Conservation (phyloP, 2,329 filamentous ascomycete species). For the Xylaria sp. region DNA sequence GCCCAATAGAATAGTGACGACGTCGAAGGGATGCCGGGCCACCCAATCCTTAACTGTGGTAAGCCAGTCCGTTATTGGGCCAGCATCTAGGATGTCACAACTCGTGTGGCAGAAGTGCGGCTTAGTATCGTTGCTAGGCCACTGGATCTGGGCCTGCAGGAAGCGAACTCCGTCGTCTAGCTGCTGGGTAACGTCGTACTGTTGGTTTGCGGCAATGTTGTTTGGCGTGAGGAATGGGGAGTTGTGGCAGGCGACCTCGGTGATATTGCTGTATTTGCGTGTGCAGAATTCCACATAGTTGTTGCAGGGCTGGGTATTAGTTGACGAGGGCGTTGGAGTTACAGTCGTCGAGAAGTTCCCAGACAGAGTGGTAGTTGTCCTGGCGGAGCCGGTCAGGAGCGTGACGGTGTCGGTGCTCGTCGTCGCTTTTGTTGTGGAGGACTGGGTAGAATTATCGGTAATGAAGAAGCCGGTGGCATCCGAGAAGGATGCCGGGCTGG, state of each 20-base stretch:
- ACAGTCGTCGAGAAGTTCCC: slow-evolving; percentile 57
- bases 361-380: slow-evolving; percentile 56
- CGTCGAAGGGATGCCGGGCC: slow-evolving; percentile 80
- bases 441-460: slow-evolving; percentile 49
- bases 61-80: slow-evolving; percentile 80
- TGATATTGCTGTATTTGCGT: slow-evolving; percentile 84
- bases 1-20: slow-evolving; percentile 86
- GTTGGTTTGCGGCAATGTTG: slow-evolving; percentile 82
- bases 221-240: slow-evolving; percentile 78
- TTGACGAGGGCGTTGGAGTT: slow-evolving; percentile 58
- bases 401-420: slow-evolving; percentile 47
- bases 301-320: slow-evolving; percentile 84
- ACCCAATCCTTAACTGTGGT: slow-evolving; percentile 78
- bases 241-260: slow-evolving; percentile 82
- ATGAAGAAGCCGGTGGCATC: slow-evolving; percentile 47
- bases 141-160: slow-evolving; percentile 72
- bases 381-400: slow-evolving; percentile 60
- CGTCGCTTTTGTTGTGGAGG: slow-evolving; percentile 27
- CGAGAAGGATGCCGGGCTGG: slow-evolving; percentile 41
- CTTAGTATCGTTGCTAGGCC: slow-evolving; percentile 59
- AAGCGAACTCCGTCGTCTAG: slow-evolving; percentile 80
- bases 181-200: slow-evolving; percentile 73
- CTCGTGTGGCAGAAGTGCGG: slow-evolving; percentile 86
- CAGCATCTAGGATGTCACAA: slow-evolving; percentile 84
- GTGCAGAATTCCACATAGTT: slow-evolving; percentile 80